phyloP scores from a whole-genome alignment of 1,139 yeast species.

The Nakaseomyces kungkrabaensis region DNA sequence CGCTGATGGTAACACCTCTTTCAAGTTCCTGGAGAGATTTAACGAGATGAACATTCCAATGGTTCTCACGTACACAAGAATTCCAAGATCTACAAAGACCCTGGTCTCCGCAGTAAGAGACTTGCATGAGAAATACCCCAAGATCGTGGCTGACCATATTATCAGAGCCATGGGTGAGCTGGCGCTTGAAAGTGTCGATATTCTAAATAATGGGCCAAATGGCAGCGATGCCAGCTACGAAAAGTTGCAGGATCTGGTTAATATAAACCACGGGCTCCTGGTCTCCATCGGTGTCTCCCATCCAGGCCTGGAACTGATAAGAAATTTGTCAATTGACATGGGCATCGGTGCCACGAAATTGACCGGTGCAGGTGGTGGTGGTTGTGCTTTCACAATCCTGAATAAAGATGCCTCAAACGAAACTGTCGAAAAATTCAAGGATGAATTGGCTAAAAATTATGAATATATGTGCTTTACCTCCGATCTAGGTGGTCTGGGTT shows the following conservation, averaged over 20 bases:
- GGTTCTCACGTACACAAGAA: conserved; percentile 71
- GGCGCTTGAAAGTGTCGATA: conserved; percentile 47
- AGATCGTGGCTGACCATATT: conserved; percentile 41
- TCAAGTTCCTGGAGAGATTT: conserved; percentile 34
- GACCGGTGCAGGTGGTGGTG: conserved; percentile 99
- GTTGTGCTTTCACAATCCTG: conserved; percentile 86
- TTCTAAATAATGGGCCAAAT: conserved; percentile 26
- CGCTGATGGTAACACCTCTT: conserved; percentile 19
- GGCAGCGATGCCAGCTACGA: conserved; percentile 34
- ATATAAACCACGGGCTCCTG: conserved; percentile 79
- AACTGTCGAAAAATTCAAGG: conserved; percentile 29
- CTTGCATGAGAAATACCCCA: conserved; percentile 44
- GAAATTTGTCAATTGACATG: conserved; percentile 49
- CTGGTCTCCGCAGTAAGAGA: conserved; percentile 70
- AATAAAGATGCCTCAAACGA: conserved; percentile 39
- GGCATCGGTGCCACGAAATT: conserved; percentile 79
- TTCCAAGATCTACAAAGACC: conserved; percentile 79
- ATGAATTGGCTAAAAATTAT: conserved; percentile 31
- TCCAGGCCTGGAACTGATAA: conserved; percentile 70
- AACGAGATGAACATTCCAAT: conserved; percentile 53
- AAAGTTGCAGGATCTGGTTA: conserved; percentile 53
- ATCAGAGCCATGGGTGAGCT: conserved; percentile 62
- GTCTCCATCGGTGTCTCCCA: conserved; percentile 88
- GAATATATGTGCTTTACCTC: conserved; percentile 79
- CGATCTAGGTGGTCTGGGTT: conserved; percentile 78